Base-by-base conservation (phyloP, 495 filamentous ascomycete genomes). In the Podospora tetraspora region DNA sequence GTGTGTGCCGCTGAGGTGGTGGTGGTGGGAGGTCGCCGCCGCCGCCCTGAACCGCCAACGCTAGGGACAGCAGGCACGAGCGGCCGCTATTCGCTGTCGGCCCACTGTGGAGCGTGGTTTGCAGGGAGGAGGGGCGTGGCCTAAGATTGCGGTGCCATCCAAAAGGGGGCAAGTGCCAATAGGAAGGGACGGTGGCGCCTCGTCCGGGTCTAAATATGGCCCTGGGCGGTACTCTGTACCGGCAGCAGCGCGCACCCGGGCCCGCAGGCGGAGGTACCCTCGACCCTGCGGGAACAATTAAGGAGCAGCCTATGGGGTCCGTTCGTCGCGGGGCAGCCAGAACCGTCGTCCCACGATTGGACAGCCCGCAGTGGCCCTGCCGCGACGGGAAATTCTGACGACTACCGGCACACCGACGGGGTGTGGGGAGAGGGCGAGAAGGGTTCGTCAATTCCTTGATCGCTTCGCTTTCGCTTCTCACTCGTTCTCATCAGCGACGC, bases 161-260 rank as follows among this genome's bases (percentile, higher is more conserved):
- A 74, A 73, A 72, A 34, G 37, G 64, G 69, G 74, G 74, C 66
- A 74, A 68, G 67, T 72, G 70, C 66, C 43, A 23, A 69, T 62
- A n/a, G 25, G 62, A 69, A 60, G 34, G 66, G 52, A 70, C 66
- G 69, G 74, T 72, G 72, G 71, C 70, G 74, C 72, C 62, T 69
- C 66, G 72, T 68, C 72, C 68, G 72, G 68, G 24, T 59, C 68
- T 66, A 72, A 68, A 70, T 69, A 61, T 68, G 70, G 70, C 68
- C 61, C 57, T 16, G 37, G 25, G 9, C 61, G n/a, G 73, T 75
- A 69, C 43, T 19, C 1, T 59, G 52, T 71, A 75, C 73, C 37
- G 67, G 58, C 29, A 6, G 22, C 66, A 10, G 24, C 5, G 29
- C n/a, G 24, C 22, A 23, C 25, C 16, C 12, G 27, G 8, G 5